Evolutionary conservation across 1,139 yeast genomes (phyloP).

Genomic region (Diutina mesorugosa): DNA sequence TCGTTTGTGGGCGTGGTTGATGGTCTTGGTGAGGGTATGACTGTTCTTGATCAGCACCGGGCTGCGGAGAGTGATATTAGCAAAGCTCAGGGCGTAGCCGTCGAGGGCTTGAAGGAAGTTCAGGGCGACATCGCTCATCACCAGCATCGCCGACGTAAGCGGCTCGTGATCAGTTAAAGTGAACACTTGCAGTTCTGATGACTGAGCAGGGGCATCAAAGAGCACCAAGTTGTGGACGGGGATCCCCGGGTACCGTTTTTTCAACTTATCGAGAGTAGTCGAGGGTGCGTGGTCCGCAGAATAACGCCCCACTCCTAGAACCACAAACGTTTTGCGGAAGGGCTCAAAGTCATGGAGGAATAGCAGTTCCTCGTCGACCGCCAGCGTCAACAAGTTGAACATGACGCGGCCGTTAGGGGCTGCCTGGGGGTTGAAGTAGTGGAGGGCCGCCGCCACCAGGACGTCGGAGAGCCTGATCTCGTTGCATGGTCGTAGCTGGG

Average conservation of each 20-base stretch:
- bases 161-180: neutral
- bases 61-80: constrained; percentile 59
- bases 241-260: constrained; percentile 36
- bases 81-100: constrained; percentile 54
- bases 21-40: constrained; percentile 37
- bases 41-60: constrained; percentile 54
- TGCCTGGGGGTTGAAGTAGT: constrained; percentile 67
- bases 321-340: constrained; percentile 58
- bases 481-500: constrained; percentile 30
- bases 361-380: constrained; percentile 42
- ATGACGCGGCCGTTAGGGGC: constrained; percentile 66
- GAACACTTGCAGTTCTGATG: constrained; percentile 4
- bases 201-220: constrained; percentile 36
- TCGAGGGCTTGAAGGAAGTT: constrained; percentile 54
- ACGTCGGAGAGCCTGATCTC: constrained; percentile 70
- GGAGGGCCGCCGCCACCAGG: constrained; percentile 45
- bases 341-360: constrained; percentile 86
- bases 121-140: constrained; percentile 60
- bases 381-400: constrained; percentile 38
- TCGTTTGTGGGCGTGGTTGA: constrained; percentile 35
- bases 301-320: constrained; percentile 51
- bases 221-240: constrained; percentile 51
- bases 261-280: constrained; percentile 11
- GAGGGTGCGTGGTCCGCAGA: constrained; percentile 14
- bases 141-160: constrained; percentile 45